A percentile compares a stretch with the other conserved stretches of the same genome.
Evolutionary conservation across 2,329 filamentous ascomycete genomes (phyloP).

Genomic region (Alternaria triticimaculans): DNA sequence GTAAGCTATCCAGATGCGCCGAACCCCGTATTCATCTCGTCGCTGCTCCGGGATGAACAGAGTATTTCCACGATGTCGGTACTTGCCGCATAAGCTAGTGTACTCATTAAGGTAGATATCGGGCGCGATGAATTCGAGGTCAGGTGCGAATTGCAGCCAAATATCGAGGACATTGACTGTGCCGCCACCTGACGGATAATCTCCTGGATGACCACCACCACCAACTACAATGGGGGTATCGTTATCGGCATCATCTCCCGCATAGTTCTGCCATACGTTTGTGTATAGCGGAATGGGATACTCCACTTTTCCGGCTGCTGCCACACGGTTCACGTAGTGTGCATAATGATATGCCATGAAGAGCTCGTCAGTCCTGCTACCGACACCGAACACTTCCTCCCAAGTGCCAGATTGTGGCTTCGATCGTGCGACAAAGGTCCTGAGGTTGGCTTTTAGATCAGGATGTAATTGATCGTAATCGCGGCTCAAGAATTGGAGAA

Average conservation of each 20-base stretch:
- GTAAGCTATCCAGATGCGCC: slow-evolving; percentile 36
- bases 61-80: slow-evolving; percentile 53
- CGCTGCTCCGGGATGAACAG: slow-evolving; percentile 62
- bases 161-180: slow-evolving; percentile 43
- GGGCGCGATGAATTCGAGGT: slow-evolving; percentile 56
- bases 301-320: slow-evolving; percentile 50
- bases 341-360: slow-evolving; percentile 59
- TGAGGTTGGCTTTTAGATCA: slow-evolving; percentile 11
- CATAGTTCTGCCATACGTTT: slow-evolving; percentile 57
- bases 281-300: slow-evolving; percentile 55
- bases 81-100: slow-evolving; percentile 52
- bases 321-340: slow-evolving; percentile 51
- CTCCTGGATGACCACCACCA: slow-evolving; percentile 53
- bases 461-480: slow-evolving; percentile 41
- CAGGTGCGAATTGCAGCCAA: slow-evolving; percentile 55
- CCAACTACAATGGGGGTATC: slow-evolving; percentile 50
- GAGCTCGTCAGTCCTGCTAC: slow-evolving; percentile 50
- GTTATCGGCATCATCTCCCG: slow-evolving; percentile 17
- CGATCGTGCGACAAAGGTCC: slow-evolving; percentile 5
- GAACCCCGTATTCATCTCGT: slow-evolving; percentile 51
- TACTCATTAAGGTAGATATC: slow-evolving; percentile 61
- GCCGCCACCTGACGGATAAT: slow-evolving; percentile 57
- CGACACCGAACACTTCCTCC: slow-evolving; percentile 51
- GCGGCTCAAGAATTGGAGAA: slow-evolving; percentile 39
- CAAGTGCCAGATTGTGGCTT: slow-evolving; percentile 36